Conservation (phyloP, 805 yeast genomes). For the Schwanniomyces sp. region DNA sequence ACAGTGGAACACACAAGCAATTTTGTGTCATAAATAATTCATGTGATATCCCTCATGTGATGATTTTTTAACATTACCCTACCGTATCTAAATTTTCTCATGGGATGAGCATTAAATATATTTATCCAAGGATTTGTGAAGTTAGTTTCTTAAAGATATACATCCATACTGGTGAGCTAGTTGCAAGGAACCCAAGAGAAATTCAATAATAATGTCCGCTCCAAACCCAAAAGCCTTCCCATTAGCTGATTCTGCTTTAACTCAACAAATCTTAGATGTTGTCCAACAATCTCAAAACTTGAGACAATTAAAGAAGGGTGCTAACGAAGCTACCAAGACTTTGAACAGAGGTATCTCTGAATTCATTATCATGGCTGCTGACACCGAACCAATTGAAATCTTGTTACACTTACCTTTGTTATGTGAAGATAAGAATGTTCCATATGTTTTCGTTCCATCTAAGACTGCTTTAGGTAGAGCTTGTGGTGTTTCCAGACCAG, state of each 20-base stretch:
- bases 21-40: background rate
- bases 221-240: constrained; percentile 99
- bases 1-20: background rate
- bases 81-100: background rate
- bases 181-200: constrained; percentile 54
- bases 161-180: constrained; percentile 30
- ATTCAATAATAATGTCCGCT: constrained; percentile 58
- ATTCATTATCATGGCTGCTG: constrained; percentile 99
- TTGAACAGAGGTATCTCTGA: constrained; percentile 99
- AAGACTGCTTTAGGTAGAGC: constrained; percentile 99
- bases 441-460: constrained; percentile 98
- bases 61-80: background rate
- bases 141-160: background rate
- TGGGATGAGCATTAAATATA: background rate
- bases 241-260: constrained; percentile 90
- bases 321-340: constrained; percentile 99
- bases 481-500: constrained; percentile 99
- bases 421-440: constrained; percentile 99
- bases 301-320: constrained; percentile 99
- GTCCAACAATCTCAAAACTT: constrained; percentile 97
- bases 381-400: constrained; percentile 98
- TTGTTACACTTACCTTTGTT: constrained; percentile 94
- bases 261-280: constrained; percentile 96
- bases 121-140: background rate
- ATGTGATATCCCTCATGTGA: background rate